Evolutionary conservation across 73 alveolate species (phyloP).

Genomic region (Uronychia binucleata): DNA sequence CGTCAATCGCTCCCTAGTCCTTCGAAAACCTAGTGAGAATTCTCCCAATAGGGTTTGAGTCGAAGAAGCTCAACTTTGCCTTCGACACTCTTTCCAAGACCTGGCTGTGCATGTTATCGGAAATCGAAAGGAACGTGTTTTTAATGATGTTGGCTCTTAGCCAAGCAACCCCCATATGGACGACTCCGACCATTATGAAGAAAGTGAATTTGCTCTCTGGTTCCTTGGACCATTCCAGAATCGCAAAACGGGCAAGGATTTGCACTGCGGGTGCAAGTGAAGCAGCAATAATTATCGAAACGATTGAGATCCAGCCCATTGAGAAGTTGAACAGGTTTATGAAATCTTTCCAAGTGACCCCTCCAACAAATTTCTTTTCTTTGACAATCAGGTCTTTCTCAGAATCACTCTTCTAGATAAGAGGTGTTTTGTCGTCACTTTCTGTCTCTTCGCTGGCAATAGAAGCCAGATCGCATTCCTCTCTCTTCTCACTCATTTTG

Average conservation of each 20-base stretch:
- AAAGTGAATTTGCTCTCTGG: neutral
- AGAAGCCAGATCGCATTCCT: no score
- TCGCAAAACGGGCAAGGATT: neutral
- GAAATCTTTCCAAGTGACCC: neutral
- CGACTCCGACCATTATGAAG: neutral
- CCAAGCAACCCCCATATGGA: neutral
- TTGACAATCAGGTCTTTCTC: no score
- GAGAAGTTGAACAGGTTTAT: neutral
- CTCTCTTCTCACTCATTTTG: no score
- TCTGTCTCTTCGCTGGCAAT: no score
- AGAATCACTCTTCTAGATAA: no score
- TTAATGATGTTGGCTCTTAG: no score
- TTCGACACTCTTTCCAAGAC: slow-evolving; percentile 4
- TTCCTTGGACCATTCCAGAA: slow-evolving; percentile 3
- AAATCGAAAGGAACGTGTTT: no score
- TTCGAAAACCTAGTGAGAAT: slow-evolving; percentile 60
- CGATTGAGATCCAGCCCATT: neutral
- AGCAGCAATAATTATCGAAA: neutral
- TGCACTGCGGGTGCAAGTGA: neutral
- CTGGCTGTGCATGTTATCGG: slow-evolving; percentile 16
- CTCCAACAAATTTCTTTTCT: no score
- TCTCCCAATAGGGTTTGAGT: slow-evolving; percentile 77
- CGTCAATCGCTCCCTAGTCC: slow-evolving; percentile 45
- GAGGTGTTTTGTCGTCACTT: no score
- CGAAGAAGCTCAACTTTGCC: slow-evolving; percentile 63